These are phyloP conservation scores for Paraurostyla sp. DNA, from an alignment of 73 alveolate genomes.

Conservation along the genomic window DNA sequence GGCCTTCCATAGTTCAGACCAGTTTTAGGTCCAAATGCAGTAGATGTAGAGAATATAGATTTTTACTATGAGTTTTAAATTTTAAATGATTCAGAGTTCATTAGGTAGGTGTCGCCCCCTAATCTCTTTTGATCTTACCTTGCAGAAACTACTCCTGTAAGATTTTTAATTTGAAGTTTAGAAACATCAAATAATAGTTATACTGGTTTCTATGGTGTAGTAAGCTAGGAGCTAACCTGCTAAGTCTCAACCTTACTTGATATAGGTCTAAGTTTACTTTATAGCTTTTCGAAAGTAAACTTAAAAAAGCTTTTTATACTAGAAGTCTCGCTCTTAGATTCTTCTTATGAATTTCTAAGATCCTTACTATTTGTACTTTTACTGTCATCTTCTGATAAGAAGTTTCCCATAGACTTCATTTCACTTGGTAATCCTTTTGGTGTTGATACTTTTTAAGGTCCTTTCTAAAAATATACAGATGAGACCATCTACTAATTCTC, in stretches of 20 bases:
- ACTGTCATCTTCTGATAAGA: conserved; percentile 20
- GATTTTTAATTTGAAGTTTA: neutral
- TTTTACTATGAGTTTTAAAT: neutral
- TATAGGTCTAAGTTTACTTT: conserved; percentile 20
- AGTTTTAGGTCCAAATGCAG: conserved; percentile 40
- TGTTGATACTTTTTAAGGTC: conserved; percentile 44
- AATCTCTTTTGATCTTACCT: neutral
- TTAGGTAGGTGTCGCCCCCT: neutral
- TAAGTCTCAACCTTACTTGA: neutral
- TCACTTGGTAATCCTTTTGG: conserved; percentile 40
- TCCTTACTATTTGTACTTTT: conserved; percentile 25
- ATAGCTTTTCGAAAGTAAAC: conserved; percentile 27
- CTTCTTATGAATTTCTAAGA: conserved; percentile 6
- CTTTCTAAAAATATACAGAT: conserved; percentile 1
- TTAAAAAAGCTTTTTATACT: conserved; percentile 37
- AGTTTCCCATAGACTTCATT: conserved; percentile 40
- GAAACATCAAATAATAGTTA: neutral
- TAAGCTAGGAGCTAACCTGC: neutral
- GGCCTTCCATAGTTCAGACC: conserved; percentile 3
- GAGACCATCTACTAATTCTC: neutral
- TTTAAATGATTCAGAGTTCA: neutral
- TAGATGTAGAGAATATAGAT: conserved; percentile 38
- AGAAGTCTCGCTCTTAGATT: conserved; percentile 36
- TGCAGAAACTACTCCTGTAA: neutral
- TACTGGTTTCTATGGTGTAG: conserved; percentile 3